Conservation (phyloP, 352 stramenopile species). For the Pythium monospermum region DNA sequence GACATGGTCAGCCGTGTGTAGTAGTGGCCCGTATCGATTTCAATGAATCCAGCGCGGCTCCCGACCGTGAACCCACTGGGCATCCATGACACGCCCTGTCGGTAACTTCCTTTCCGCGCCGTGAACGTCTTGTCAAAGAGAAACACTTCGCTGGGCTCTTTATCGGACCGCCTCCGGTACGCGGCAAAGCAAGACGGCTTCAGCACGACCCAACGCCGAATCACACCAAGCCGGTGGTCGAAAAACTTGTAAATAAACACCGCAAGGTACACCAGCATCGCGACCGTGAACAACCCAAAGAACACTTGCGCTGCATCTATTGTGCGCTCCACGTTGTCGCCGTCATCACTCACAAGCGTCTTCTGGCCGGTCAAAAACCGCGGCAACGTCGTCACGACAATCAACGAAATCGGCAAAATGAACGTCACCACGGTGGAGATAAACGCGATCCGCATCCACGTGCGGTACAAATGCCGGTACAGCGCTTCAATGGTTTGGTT, state of each 20-base stretch:
- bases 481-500: slow-evolving; percentile 77
- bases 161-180: slow-evolving; percentile 67
- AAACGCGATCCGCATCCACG: slow-evolving; percentile 83
- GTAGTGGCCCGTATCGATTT: slow-evolving; percentile 84
- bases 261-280: slow-evolving; percentile 54
- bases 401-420: slow-evolving; percentile 69
- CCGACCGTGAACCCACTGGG: slow-evolving; percentile 76
- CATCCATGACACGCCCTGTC: slow-evolving; percentile 86
- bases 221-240: slow-evolving; percentile 75
- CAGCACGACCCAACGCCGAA: slow-evolving; percentile 83
- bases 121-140: slow-evolving; percentile 84
- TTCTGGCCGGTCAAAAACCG: slow-evolving; percentile 65
- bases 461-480: slow-evolving; percentile 82
- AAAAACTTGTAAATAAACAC: slow-evolving; percentile 88
- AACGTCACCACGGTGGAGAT: slow-evolving; percentile 77
- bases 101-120: slow-evolving; percentile 69
- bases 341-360: slow-evolving; percentile 39
- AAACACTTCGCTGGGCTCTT: slow-evolving; percentile 81
- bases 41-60: slow-evolving; percentile 75
- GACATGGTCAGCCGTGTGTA: slow-evolving; percentile 78
- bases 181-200: slow-evolving; percentile 84
- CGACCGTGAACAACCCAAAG: slow-evolving; percentile 44
- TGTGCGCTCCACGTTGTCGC: slow-evolving; percentile 39
- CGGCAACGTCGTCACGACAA: slow-evolving; percentile 67
- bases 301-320: slow-evolving; percentile 50